Evolutionary conservation across 2,329 filamentous ascomycete genomes (phyloP).

Genomic region (Fusarium sp.): DNA sequence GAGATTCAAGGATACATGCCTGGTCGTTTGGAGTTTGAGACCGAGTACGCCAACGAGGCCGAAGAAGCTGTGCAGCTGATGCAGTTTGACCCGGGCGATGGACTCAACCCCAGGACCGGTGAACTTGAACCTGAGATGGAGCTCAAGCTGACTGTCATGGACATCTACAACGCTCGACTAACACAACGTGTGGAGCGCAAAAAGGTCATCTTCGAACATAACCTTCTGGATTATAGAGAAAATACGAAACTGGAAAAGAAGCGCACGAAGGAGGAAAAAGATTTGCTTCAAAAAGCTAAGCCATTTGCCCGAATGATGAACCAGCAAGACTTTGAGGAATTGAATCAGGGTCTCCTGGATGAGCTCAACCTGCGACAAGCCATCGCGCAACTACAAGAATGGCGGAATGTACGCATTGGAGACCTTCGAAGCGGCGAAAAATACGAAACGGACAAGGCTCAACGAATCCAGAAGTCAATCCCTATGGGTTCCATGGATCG

Average conservation of each 20-base stretch:
- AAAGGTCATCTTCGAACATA: slow-evolving; percentile 96
- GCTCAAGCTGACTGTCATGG: slow-evolving; percentile 97
- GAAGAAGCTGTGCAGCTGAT: slow-evolving; percentile 98
- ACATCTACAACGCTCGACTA: slow-evolving; percentile 94
- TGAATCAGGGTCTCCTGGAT: slow-evolving; percentile 88
- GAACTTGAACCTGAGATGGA: slow-evolving; percentile 97
- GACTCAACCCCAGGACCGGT: slow-evolving; percentile 85
- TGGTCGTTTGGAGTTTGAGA: slow-evolving; percentile 96
- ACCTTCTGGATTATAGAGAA: slow-evolving; percentile 92
- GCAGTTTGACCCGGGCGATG: slow-evolving; percentile 97
- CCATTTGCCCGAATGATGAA: slow-evolving; percentile 99
- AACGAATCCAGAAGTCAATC: slow-evolving; percentile 77
- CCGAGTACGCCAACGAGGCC: slow-evolving; percentile 96
- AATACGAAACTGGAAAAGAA: slow-evolving; percentile 94
- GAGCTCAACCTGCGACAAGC: slow-evolving; percentile 93
- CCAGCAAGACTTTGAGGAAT: slow-evolving; percentile 87
- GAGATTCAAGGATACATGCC: slow-evolving; percentile 99
- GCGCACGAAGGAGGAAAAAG: slow-evolving; percentile 93
- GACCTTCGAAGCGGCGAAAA: slow-evolving; percentile 90
- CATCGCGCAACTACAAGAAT: slow-evolving; percentile 92
- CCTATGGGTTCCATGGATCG: slow-evolving; percentile 89
- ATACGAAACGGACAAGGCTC: slow-evolving; percentile 90
- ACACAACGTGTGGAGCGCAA: slow-evolving; percentile 94
- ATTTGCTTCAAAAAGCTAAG: slow-evolving; percentile 92
- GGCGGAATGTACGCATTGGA: slow-evolving; percentile 87